Evolutionary conservation across 805 yeast genomes (phyloP), one percentile per base, ranked within the genome.

Genomic region (Hyphopichia homilentoma): DNA sequence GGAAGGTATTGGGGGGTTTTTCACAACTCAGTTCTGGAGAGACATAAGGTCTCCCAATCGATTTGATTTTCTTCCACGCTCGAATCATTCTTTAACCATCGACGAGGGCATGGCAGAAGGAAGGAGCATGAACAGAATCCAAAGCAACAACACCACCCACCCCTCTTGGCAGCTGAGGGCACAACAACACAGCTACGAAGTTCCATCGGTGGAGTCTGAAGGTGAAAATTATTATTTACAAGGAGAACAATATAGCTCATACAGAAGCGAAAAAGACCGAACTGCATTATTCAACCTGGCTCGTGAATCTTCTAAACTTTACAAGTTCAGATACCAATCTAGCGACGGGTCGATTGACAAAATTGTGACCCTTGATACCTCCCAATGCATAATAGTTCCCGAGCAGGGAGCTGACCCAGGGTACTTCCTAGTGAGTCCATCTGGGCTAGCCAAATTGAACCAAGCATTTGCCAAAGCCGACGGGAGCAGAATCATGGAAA

Each of bases 381-480:
- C 68, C 16, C 72, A 70, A 29, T 67, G 73, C 41, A 65, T 69
- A 8, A 38, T 69, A 5, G 74, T 68, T 17, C 41, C 50, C 8
- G 48, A 44, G 3, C 46, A 41, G 9, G 16, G 12, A 14, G 18
- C 13, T 7, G 52, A 53, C 23, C 51, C 47, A 9, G 71, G 73
- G 4, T 70, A 68, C 32, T 24, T 68, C 2, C 44, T 69, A 25
- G 25, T 70, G 4, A 67, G 55, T 34, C 55, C 58, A n/a, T 38
- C 64, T 2, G 76, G 65, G 0, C 38, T 47, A 8, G 50, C 59
- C 2, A 57, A 54, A 19, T 37, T 68, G 12, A 36, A 47, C 20
- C n/a, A 14, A 18, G 17, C 5, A 4, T 32, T 32, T 8, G 21
- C 19, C 11, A 12, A 24, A 7, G 14, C 7, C 14, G 17, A 19